A percentile compares a stretch with the other conserved stretches of the same genome.
phyloP scores from a whole-genome alignment of 2,329 filamentous ascomycete species.

The Aspergillus pseudotamarii region DNA sequence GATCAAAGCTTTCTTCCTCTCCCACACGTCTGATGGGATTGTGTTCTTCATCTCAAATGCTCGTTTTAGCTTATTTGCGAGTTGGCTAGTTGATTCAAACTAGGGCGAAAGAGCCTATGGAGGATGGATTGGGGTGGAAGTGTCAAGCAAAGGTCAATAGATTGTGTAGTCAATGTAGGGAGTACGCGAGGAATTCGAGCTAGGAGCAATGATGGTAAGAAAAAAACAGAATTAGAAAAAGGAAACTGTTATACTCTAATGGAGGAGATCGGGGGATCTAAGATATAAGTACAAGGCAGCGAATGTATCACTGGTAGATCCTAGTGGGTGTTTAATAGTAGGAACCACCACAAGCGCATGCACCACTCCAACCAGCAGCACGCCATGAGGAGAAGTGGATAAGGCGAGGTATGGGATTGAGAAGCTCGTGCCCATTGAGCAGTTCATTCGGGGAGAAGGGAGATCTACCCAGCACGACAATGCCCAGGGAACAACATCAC shows the following conservation, averaged over 20 bases:
- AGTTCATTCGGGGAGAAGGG: constrained; percentile 17
- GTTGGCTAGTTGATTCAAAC: not conserved
- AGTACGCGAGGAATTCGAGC: not conserved
- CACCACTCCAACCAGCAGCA: constrained; percentile 8
- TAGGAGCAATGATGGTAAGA: not conserved
- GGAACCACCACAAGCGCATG: not conserved
- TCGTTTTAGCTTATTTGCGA: not conserved
- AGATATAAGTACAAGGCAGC: not conserved
- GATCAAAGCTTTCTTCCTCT: constrained; percentile 47
- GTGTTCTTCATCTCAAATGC: constrained; percentile 42
- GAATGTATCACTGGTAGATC: constrained; percentile 2
- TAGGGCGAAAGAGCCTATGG: not conserved
- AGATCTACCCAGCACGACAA: constrained; percentile 21
- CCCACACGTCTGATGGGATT: constrained; percentile 48
- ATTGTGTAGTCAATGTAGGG: not conserved
- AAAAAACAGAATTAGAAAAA: not conserved
- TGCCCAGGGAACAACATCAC: constrained; percentile 20
- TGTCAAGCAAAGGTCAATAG: not conserved
- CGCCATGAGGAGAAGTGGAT: constrained; percentile 13
- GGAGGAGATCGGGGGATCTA: constrained; percentile 12
- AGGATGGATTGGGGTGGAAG: not conserved
- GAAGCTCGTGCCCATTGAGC: constrained; percentile 21
- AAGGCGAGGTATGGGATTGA: constrained; percentile 1
- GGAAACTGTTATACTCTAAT: not conserved
- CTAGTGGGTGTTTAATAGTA: not conserved